Evolutionary conservation across 441 rosid species (phyloP), one percentile per base, ranked within the genome.

Genomic region (Gossypium gossypioides): DNA sequence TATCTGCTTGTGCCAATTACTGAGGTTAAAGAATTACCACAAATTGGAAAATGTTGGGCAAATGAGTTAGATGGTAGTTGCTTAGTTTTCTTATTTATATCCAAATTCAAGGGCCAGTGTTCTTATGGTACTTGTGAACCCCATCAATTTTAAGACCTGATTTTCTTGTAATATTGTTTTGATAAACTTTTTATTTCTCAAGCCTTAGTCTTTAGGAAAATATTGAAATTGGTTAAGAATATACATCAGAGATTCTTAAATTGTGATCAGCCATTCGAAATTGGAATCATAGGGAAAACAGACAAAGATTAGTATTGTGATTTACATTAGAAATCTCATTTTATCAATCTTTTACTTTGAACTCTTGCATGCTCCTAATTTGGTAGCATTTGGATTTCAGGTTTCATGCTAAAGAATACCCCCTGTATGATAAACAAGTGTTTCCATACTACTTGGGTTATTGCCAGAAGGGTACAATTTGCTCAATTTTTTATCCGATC

Each of bases 331-430:
- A 13, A 3, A 48, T 25, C 37, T 15, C 13, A 1, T 48, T 25
- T 66, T 27, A 66, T 25, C 24, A 8, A 3, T 1, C 19, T n/a
- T n/a, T 66, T 46, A 24, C 22, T 22, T 24, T 6, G 57, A 18
- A 44, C 73, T 59, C 0, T 48, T 48, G 70, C 40, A 21, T 61
- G 71, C 51, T 27, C 8, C 16, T 50, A 21, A 69, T 16, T 71
- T 37, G 3, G 6, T 54, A 51, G 18, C 64, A 0, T 42, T 59
- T 42, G 55, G 62, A 73, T 78, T 78, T 76, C 77, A 93, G 97
- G 86, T 91, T 93, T 72, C 98, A 93, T 82, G 97, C 97, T 46
- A 91, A 81, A 81, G 98, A 93, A 79, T 93, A 87, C 75, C 98
- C 98, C 40, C 87, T 84, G 15, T 93, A 81, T 59, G 91, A 89